Conservation (phyloP, 1,139 yeast genomes). For the Saccharomyces hybrid region DNA sequence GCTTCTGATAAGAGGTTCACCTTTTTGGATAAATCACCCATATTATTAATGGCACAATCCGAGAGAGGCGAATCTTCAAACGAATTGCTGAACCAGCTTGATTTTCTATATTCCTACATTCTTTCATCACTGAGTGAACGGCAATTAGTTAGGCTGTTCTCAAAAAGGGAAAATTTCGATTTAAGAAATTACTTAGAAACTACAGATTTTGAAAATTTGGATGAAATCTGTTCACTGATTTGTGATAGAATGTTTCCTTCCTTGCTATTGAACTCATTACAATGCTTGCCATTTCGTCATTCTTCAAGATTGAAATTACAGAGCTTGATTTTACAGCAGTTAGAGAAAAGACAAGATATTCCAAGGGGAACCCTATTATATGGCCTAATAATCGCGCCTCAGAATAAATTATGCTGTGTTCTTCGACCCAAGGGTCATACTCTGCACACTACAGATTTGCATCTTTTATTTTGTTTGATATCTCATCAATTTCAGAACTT, state of each 20-base stretch:
- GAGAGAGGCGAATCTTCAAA: slow-evolving; percentile 45
- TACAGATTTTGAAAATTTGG: slow-evolving; percentile 27
- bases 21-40: slow-evolving; percentile 58
- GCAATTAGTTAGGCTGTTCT: slow-evolving; percentile 60
- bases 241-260: slow-evolving; percentile 38
- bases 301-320: slow-evolving; percentile 40
- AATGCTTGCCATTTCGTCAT: slow-evolving; percentile 46
- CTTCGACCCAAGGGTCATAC: slow-evolving; percentile 59
- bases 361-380: slow-evolving; percentile 42
- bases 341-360: slow-evolving; percentile 19
- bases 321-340: slow-evolving; percentile 19
- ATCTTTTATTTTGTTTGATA: slow-evolving; percentile 54
- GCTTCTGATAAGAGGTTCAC: slow-evolving; percentile 44
- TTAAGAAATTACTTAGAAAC: slow-evolving; percentile 62
- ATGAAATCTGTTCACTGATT: slow-evolving; percentile 27
- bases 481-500: slow-evolving; percentile 38
- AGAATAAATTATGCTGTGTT: slow-evolving; percentile 49
- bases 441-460: slow-evolving; percentile 62
- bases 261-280: slow-evolving; percentile 55
- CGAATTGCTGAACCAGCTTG: slow-evolving; percentile 59
- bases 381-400: slow-evolving; percentile 53
- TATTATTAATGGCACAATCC: slow-evolving; percentile 69
- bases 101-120: slow-evolving; percentile 70
- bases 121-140: slow-evolving; percentile 73
- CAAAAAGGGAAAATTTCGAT: slow-evolving; percentile 73